Evolutionary conservation across 192 early-diverging fungal genomes (phyloP), one percentile per base, ranked within the genome.

Genomic region (Pilaira anomala): DNA sequence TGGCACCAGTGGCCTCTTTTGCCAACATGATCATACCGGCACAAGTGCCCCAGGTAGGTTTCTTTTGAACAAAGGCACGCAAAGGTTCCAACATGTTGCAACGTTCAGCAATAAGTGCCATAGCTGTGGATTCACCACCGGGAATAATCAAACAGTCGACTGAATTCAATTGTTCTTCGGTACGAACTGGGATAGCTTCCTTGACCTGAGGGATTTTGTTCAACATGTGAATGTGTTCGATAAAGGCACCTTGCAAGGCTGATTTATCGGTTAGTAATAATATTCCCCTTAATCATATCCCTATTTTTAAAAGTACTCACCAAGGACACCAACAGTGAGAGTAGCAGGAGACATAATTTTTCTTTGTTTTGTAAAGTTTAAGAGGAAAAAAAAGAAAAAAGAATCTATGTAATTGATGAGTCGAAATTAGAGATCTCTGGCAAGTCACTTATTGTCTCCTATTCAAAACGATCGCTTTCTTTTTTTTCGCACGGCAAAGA

Each of bases 221-320:
- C 24, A 98, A 83, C 41, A 91, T 82, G 71, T 93, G 79, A 46
- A 96, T 82, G 66, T 98, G 96, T 71, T 98, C 96, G 14, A 81
- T 67, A 62, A 96, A 98, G 24, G 96, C 96, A n/a, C 96, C 96
- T 71, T 98, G 96, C 7, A 98, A 85, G n/a, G 93, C 94, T 85
- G 44, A 6, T 28, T 16, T 7, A 46, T 49, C 16, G 19, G 19
- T 58, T 22, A 41, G 24, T 58, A 42, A 13, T 14, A 3, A 2
- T 56, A 19, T 41, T 13, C 3, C 29, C 1, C n/a, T 14, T 8
- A 13, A 1, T 29, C 6, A 1, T 12, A 36, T n/a, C 8, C 1
- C 13, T 3, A 9, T 22, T 41, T 14, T 24, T 22, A 7, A 33
- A 29, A 11, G n/a, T 4, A 39, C 13, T 58, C 41, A 58, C 56